Evolutionary conservation across 192 early-diverging fungal species (phyloP), one percentile per base, ranked within the genome.

Genomic region (Spizellomyces punctatus): DNA sequence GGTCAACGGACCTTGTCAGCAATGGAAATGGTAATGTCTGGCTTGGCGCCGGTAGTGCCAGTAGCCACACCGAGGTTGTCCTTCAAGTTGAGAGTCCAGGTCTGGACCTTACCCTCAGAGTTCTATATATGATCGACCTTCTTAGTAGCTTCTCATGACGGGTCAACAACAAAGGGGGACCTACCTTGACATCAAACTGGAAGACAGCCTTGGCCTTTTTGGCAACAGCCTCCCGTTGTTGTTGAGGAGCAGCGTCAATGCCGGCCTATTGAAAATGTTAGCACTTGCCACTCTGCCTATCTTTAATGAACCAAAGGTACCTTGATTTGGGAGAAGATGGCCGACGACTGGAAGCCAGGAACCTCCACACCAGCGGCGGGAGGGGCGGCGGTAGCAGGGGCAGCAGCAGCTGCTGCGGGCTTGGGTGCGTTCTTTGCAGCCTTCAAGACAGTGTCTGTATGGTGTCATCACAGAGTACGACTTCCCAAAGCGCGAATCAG

Each of bases 311-410:
- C 14, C 14, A n/a, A 19, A 54, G 2, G 50, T 14, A 64, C 63
- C 76, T 82, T 75, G 60, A 94, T 87, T 66, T 90, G 79, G 14
- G 77, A 78, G 73, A 95, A 88, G 58, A 94, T 71, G 27, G 81
- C 83, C 64, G 90, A 89, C 54, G 89, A 89, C 67, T 90, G 74
- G 82, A 92, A 95, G 54, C 91, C 91, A 62, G 81, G 73, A 64
- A 79, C 81, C n/a, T 82, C 86, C 59, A 89, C 76, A 14, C 47
- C 44, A 19, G 19, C 27, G 19, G 64, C 69, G 16, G 50, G 21
- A 17, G 58, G 0, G 9, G 65, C 66, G 58, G 73, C 43, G 10
- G 73, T 45, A 45, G 36, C 42, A 19, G 66, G n/a, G 44, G 68
- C 10, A 14, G 74, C 59, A 46, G 67, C 19, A 41, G 59, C 8